Conservation (phyloP, 345 rosid genomes). For the Pseudoturritis turrita region DNA sequence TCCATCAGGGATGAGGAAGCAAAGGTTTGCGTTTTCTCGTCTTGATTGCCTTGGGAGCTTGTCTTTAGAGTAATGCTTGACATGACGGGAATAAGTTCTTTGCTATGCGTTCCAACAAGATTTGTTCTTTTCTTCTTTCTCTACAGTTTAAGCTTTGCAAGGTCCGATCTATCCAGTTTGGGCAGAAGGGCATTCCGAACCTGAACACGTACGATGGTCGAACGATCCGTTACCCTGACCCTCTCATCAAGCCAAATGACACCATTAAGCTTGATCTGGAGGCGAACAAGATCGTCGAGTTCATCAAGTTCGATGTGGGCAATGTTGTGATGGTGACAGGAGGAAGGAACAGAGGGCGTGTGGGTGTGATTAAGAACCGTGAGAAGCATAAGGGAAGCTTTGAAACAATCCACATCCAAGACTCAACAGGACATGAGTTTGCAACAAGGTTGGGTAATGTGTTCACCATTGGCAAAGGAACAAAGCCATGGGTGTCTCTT, state of each 20-base stretch:
- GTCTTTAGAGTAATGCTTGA: background rate
- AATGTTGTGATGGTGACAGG: conserved; percentile 70
- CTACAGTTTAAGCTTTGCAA: conserved; percentile 33
- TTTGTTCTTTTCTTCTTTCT: background rate
- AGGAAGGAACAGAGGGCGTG: conserved; percentile 34
- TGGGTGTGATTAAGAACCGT: conserved; percentile 32
- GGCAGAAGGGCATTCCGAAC: conserved; percentile 25
- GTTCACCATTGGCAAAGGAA: conserved; percentile 73
- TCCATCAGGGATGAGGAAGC: conserved; percentile 34
- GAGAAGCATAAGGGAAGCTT: conserved; percentile 37
- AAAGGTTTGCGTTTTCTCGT: conserved; percentile 1
- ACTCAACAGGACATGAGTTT: conserved; percentile 70
- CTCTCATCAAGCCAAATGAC: conserved; percentile 51
- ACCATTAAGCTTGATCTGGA: conserved; percentile 56
- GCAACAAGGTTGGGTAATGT: conserved; percentile 81
- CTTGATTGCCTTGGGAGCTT: too few relatives aligned
- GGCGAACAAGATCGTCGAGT: conserved; percentile 41
- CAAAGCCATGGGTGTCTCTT: conserved; percentile 81
- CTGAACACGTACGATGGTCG: conserved; percentile 33
- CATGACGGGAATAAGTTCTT: background rate
- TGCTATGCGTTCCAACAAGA: background rate
- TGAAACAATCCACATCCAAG: conserved; percentile 71
- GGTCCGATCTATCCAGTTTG: conserved; percentile 30
- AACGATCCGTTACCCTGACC: conserved; percentile 33
- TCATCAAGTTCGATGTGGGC: conserved; percentile 62